phyloP scores from a whole-genome alignment of 192 early-diverging fungal genomes.

The Coemansia sp. region DNA sequence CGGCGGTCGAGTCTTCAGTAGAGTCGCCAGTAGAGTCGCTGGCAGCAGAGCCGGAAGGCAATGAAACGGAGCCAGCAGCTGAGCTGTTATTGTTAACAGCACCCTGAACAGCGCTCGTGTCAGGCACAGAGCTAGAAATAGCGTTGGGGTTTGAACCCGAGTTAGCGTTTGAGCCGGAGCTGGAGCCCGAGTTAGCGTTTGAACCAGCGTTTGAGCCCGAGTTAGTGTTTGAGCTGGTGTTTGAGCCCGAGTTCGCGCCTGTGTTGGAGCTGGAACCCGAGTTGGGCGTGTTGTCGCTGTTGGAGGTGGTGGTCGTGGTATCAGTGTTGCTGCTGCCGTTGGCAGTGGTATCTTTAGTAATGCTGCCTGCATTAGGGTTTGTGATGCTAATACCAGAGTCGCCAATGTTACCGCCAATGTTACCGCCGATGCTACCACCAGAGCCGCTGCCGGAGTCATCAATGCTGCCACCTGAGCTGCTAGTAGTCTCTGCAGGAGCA shows the following conservation, averaged over 20 bases:
- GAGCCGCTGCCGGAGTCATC: slow-evolving; percentile 1
- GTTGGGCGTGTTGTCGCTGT: not conserved
- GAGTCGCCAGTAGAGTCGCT: not conserved
- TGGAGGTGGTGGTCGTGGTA: slow-evolving; percentile 1
- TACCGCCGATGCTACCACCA: slow-evolving; percentile 2
- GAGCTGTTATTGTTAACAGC: not conserved
- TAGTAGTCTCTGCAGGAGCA: not conserved
- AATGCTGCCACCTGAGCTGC: not conserved
- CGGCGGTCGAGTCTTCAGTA: not conserved
- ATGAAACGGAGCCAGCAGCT: not conserved
- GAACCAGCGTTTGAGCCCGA: slow-evolving; percentile 7
- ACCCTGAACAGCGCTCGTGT: not conserved
- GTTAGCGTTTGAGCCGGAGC: not conserved
- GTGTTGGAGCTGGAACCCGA: not conserved
- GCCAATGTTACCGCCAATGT: slow-evolving; percentile 1
- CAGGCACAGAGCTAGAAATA: not conserved
- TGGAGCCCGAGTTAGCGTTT: not conserved
- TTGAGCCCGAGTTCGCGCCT: not conserved
- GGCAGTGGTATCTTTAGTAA: not conserved
- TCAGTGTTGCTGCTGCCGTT: not conserved
- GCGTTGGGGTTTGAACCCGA: not conserved
- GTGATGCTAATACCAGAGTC: slow-evolving; percentile 6
- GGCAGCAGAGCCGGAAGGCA: not conserved
- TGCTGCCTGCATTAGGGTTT: not conserved
- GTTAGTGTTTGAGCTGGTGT: not conserved